These are phyloP conservation scores for Ceratobasidium sp. DNA, from an alignment of 1,284 basidiomycete genomes.

Conservation along the genomic window DNA sequence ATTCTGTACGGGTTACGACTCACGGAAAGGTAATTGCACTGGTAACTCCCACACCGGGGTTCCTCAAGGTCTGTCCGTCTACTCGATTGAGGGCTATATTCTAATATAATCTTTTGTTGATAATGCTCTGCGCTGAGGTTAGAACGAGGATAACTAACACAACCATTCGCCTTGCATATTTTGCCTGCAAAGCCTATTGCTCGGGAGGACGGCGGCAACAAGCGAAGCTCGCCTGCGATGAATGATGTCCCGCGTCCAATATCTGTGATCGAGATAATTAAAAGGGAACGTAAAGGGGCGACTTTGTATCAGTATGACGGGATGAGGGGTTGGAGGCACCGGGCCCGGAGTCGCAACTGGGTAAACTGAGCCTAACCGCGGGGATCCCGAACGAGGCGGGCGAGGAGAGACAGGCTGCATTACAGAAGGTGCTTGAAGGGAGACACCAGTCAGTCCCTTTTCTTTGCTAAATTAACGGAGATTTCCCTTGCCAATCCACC, in stretches of 20 bases:
- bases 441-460: slow-evolving; percentile 69
- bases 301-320: slow-evolving; percentile 86
- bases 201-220: slow-evolving; percentile 35
- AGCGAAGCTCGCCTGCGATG: slow-evolving; percentile 57
- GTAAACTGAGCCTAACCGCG: slow-evolving; percentile 50
- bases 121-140: slow-evolving; percentile 25
- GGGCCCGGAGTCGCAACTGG: slow-evolving; percentile 48
- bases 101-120: slow-evolving; percentile 11
- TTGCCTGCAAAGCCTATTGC: slow-evolving; percentile 60
- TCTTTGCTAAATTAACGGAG: slow-evolving; percentile 8
- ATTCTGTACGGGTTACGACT: slow-evolving; percentile 71
- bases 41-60: slow-evolving; percentile 72
- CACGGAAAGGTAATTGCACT: slow-evolving; percentile 74
- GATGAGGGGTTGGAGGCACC: slow-evolving; percentile 70
- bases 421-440: slow-evolving; percentile 58
- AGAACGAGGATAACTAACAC: slow-evolving; percentile 66
- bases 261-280: slow-evolving; percentile 85
- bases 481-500: slow-evolving; percentile 64
- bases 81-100: neutral
- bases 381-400: slow-evolving; percentile 55
- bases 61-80: slow-evolving; percentile 66
- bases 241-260: slow-evolving; percentile 75
- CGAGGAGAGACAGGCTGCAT: slow-evolving; percentile 55
- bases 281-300: slow-evolving; percentile 73
- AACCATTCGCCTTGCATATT: slow-evolving; percentile 76